Conservation (phyloP, 73 alveolate species). For the Uronychia setigera region DNA sequence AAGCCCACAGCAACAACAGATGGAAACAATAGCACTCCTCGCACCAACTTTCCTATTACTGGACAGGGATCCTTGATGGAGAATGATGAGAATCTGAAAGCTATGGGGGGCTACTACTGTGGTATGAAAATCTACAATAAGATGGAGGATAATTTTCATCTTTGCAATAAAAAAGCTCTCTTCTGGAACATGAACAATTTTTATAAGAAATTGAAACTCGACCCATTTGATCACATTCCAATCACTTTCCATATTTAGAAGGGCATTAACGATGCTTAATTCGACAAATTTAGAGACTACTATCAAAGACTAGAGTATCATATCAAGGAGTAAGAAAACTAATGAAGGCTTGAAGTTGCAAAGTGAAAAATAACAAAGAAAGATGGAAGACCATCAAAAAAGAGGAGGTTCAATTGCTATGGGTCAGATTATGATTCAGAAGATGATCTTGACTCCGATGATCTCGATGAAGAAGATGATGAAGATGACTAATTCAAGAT, state of each 20-base stretch:
- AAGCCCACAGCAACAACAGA: too few relatives aligned
- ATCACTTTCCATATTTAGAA: constrained; percentile 24
- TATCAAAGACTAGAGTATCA: not conserved
- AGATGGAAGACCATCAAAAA: not conserved
- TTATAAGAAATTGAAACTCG: constrained; percentile 6
- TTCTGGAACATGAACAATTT: constrained; percentile 28
- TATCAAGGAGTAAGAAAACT: constrained; percentile 3
- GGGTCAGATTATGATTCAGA: constrained; percentile 25
- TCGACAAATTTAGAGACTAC: constrained; percentile 7
- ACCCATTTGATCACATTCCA: constrained; percentile 27
- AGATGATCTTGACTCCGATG: constrained; percentile 29
- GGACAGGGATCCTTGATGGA: too few relatives aligned
- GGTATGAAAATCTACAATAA: constrained; percentile 7
- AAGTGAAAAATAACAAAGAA: not conserved
- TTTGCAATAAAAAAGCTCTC: constrained; percentile 24
- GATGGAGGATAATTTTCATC: constrained; percentile 22
- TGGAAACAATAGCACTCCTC: too few relatives aligned
- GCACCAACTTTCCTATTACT: too few relatives aligned
- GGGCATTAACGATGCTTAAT: not conserved
- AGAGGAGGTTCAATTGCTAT: not conserved
- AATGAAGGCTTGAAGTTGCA: not conserved
- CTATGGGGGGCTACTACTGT: not conserved
- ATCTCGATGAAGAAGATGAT: too few relatives aligned
- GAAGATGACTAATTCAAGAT: constrained; percentile 29
- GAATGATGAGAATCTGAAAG: too few relatives aligned